A percentile compares a stretch with the other conserved stretches of the same genome.
Conservation (phyloP, 1,284 basidiomycete species). For the Tilletiopsis washingtonensis region DNA sequence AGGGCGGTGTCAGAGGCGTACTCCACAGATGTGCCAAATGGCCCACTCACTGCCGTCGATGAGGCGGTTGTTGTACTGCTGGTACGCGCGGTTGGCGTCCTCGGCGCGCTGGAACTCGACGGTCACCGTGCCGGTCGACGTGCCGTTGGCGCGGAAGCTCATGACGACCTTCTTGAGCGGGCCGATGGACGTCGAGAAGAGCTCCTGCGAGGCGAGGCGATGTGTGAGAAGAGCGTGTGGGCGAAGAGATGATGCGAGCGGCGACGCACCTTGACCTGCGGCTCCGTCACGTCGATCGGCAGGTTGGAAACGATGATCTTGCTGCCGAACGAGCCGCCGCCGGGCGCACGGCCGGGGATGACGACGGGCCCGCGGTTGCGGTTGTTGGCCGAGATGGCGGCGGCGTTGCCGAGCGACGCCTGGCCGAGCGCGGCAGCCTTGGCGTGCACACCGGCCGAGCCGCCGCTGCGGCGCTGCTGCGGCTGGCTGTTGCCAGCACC, state of each 20-base stretch:
- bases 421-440: conserved; percentile 39
- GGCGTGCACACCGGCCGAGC: conserved; percentile 10
- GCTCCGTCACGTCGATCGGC: conserved; percentile 87
- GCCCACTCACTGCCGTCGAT: conserved; percentile 97
- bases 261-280: conserved; percentile 66
- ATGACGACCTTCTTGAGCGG: conserved; percentile 74
- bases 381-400: conserved; percentile 38
- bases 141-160: conserved; percentile 74
- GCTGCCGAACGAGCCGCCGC: conserved; percentile 46
- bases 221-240: neutral
- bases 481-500: too few relatives aligned
- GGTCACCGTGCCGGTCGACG: conserved; percentile 80
- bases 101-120: conserved; percentile 79
- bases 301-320: conserved; percentile 97
- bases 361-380: conserved; percentile 42
- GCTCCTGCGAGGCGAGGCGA: conserved; percentile 55
- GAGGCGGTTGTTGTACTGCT: conserved; percentile 93
- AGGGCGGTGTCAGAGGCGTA: neutral
- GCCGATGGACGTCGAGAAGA: conserved; percentile 85
- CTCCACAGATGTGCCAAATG: conserved; percentile 8
- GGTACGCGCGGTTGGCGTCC: conserved; percentile 83
- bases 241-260: neutral
- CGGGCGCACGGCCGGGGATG: conserved; percentile 35
- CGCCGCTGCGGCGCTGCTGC: conserved; percentile 13
- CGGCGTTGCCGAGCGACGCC: conserved; percentile 18